A percentile compares a stretch with the other conserved stretches of the same genome.
These are phyloP conservation scores for Colletotrichum sp. DNA, from an alignment of 2,329 filamentous ascomycete species.

Conservation along the genomic window DNA sequence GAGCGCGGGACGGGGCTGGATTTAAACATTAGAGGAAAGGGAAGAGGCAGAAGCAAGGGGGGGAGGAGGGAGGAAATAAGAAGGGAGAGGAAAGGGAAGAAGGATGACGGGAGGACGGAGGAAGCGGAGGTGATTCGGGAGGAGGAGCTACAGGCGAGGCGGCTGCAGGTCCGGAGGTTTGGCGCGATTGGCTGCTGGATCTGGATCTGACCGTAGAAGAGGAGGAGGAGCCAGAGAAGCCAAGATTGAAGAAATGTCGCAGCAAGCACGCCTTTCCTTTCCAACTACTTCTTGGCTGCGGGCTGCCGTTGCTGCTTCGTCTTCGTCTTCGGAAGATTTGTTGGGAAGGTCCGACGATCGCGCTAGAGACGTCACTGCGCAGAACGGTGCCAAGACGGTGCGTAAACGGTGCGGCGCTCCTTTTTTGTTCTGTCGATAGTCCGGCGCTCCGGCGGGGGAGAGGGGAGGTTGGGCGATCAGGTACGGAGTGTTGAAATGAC, in stretches of 20 bases:
- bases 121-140: not conserved
- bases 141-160: not conserved
- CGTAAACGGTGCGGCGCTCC: not conserved
- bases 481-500: not conserved
- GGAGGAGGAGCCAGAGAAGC: not conserved
- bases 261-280: not conserved
- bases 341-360: conserved; percentile 18
- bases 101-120: not conserved
- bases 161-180: conserved; percentile 4
- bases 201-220: not conserved
- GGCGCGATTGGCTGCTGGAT: not conserved
- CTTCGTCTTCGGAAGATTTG: conserved; percentile 11
- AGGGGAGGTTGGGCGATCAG: not conserved
- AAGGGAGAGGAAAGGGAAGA: not conserved
- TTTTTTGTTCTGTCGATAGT: not conserved
- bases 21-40: conserved; percentile 13
- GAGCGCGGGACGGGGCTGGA: not conserved
- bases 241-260: conserved; percentile 16
- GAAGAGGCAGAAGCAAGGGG: not conserved
- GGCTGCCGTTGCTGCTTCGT: not conserved
- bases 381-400: not conserved
- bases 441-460: not conserved
- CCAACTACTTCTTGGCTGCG: not conserved
- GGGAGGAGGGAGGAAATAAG: not conserved
- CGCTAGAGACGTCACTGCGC: conserved; percentile 12